Evolutionary conservation across 352 stramenopile species (phyloP), one percentile per base, ranked within the genome.

Genomic region (Phytophthora pluvialis): DNA sequence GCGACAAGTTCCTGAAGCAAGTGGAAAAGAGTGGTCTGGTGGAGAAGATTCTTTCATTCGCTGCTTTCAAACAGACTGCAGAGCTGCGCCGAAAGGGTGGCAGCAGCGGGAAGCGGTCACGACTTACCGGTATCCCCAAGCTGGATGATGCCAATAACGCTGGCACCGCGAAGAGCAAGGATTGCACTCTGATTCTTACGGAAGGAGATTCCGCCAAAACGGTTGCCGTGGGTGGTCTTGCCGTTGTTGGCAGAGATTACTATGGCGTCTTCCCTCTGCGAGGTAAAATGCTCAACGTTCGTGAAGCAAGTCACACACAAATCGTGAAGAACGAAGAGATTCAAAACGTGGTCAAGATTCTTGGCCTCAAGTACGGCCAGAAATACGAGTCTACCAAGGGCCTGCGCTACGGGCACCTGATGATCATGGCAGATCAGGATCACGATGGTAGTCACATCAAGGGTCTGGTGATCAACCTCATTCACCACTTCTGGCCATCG

Each of bases 371-470:
- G 74, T 98, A 98, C 64, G 92, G 97, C 3, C 92, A 98, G 42
- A 92, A 80, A 52, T 99, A 99, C 73, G 80, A 95, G 21, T 96
- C 86, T 3, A 88, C 89, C 15, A 93, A 94, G 64, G 75, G 86
- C 7, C 65, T 93, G 54, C 94, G 98, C 5, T 99, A 99, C 71
- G 97, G 98, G 1, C 92, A 98, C 57, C 75, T 99, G 29, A 99
- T 99, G 95, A 97, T 99, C 59, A 99, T 99, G 98, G 95, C 97
- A 46, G 98, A 99, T 93, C 98, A 99, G 70, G 98, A 99, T 89
- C 88, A 98, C 63, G 97, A 99, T 83, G 98, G 97, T n/a, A 98
- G 87, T 29, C 98, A 99, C 72, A 99, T 99, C 76, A 99, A 99
- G 78, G 98, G 98, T 26, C 81, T 99, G 2, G 88, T 99, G 53